Evolutionary conservation across 805 yeast species (phyloP).

Genomic region (Saturnispora galanensis): DNA sequence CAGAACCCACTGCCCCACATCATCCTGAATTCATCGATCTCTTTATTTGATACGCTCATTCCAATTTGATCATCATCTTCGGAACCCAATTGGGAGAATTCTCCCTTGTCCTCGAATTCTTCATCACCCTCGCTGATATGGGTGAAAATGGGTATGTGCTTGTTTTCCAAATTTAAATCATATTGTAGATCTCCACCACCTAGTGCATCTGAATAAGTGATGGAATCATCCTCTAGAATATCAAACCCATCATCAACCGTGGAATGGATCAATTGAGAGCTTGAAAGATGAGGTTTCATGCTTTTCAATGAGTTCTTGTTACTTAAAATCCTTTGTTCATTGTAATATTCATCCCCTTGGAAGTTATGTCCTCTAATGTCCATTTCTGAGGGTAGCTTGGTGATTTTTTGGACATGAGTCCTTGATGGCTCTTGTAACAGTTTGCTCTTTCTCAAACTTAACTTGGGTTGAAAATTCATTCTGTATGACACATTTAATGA

Average conservation of each 20-base stretch:
- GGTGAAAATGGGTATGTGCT: not conserved
- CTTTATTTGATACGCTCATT: constrained; percentile 3
- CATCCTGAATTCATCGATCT: constrained; percentile 5
- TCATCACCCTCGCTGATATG: constrained; percentile 13
- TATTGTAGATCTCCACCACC: not conserved
- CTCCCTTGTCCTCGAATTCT: constrained; percentile 9
- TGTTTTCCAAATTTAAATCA: constrained; percentile 7
- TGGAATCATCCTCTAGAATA: not conserved
- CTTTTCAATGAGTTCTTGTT: constrained; percentile 14
- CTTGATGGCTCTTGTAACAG: constrained; percentile 20
- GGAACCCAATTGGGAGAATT: constrained; percentile 6
- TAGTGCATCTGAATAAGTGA: too few relatives aligned
- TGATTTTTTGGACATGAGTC: constrained; percentile 19
- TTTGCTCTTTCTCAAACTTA: constrained; percentile 20
- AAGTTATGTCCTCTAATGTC: constrained; percentile 3
- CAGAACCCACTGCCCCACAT: constrained; percentile 16
- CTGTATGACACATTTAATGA: constrained; percentile 25
- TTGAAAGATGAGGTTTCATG: constrained; percentile 17
- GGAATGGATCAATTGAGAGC: constrained; percentile 14
- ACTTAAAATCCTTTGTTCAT: not conserved
- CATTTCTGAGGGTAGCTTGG: constrained; percentile 10
- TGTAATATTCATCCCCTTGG: constrained; percentile 1
- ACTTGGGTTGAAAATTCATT: constrained; percentile 20
- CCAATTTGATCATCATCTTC: constrained; percentile 13
- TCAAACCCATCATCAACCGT: not conserved